Conservation (phyloP, 768 basidiomycete genomes). For the Calvatia gigantea region DNA sequence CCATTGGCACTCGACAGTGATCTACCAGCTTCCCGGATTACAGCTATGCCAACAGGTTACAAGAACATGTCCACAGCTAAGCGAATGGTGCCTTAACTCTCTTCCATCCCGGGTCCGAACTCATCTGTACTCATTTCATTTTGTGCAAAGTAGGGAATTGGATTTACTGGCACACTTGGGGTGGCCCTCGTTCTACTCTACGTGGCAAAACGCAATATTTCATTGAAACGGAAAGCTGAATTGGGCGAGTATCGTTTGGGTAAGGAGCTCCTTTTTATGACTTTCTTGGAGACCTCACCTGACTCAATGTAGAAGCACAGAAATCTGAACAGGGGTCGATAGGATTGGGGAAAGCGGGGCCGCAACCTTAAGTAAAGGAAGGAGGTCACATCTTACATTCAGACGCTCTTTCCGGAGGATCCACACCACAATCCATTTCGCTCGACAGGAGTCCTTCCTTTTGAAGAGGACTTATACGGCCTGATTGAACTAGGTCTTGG, state of each 20-base stretch:
- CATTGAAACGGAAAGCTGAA: constrained; percentile 28
- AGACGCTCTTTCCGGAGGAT: no score
- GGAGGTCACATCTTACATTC: no score
- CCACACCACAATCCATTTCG: no score
- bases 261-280: constrained; percentile 15
- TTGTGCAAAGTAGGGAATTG: constrained; percentile 20
- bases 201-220: constrained; percentile 28
- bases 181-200: constrained; percentile 30
- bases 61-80: constrained; percentile 14
- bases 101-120: neutral
- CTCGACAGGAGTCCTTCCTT: no score
- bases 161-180: constrained; percentile 27
- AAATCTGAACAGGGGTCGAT: neutral
- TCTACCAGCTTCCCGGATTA: neutral
- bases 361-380: neutral
- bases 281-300: neutral
- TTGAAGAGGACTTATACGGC: no score
- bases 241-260: constrained; percentile 28
- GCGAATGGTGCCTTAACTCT: constrained; percentile 13
- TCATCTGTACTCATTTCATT: neutral
- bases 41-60: neutral
- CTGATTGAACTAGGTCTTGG: no score
- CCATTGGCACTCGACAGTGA: neutral
- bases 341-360: neutral
- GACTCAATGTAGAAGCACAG: neutral